Evolutionary conservation across 2,329 filamentous ascomycete species (phyloP).

Genomic region (Aspergillus puulaauensis): DNA sequence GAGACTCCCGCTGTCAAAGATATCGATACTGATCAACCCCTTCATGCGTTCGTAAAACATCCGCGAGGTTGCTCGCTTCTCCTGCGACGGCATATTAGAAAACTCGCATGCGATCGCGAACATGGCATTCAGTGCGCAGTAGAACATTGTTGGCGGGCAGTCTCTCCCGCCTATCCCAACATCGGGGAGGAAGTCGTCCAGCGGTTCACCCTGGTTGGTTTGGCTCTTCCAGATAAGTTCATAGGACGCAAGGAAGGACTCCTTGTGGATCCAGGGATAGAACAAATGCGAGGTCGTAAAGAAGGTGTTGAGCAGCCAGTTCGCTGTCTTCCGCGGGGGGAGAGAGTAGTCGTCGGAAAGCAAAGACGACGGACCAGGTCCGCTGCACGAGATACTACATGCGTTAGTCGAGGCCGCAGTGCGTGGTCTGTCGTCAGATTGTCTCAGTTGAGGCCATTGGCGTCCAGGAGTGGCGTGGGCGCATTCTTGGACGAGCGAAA

Average conservation of each 20-base stretch:
- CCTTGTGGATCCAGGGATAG: background rate
- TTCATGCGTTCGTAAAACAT: constrained; percentile 13
- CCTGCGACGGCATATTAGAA: background rate
- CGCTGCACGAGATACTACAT: no score
- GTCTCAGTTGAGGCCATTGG: no score
- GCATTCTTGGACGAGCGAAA: no score
- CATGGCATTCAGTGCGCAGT: constrained; percentile 10
- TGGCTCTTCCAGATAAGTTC: background rate
- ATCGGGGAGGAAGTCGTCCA: background rate
- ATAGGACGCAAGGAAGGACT: background rate
- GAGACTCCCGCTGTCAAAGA: constrained; percentile 13
- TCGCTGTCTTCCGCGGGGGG: no score
- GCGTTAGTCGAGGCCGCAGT: no score
- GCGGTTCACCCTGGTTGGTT: background rate
- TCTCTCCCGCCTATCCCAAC: constrained; percentile 5
- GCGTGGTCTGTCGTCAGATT: no score
- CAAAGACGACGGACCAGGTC: no score
- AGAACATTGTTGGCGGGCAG: background rate
- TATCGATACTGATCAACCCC: constrained; percentile 7
- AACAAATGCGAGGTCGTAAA: background rate
- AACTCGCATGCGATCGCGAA: constrained; percentile 4
- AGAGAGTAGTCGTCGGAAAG: no score
- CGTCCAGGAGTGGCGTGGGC: no score
- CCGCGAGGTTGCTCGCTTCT: background rate
- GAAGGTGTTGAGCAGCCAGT: no score